Evolutionary conservation across 2,329 filamentous ascomycete species (phyloP), one percentile per base, ranked within the genome.

Genomic region (Aspergillus texensis): DNA sequence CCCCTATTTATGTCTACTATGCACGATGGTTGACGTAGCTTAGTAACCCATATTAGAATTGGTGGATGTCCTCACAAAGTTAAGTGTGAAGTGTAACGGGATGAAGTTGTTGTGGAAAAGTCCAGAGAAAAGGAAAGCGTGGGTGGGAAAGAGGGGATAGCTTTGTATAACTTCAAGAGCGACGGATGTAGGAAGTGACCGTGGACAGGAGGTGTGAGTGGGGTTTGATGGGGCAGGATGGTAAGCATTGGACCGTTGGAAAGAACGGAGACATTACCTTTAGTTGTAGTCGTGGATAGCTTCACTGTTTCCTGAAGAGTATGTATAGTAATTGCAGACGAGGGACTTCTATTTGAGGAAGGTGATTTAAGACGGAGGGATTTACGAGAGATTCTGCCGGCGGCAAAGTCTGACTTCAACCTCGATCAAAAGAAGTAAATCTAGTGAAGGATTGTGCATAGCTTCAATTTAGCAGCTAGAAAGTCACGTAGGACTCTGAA

Each of bases 31-130:
- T 1, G 21, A 21, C 21, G 21, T 21, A 21, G 21, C 21, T 21
- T 21, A 21, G 1, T 26, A 26, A 26, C 1, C 3, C 3, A 26
- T 1, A 26, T 1, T 9, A 19, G 16, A 41, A 41, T 19, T n/a
- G 16, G 36, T 4, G 16, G 16, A 12, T 4, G 0, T 3, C 8
- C n/a, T 19, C 12, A 41, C 12, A 41, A 16, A 36, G 16, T 36
- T 6, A 16, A 16, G 6, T 36, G 34, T 14, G 34, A 4, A 36
- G 12, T 36, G 8, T 36, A 14, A 36, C 30, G 11, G 2, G 10
- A 32, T 1, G 1, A 32, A 0, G 11, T 4, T 32, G 6, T 10
- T 32, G 0, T 0, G 30, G 10, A 11, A 4, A 11, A 1, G 3
- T 10, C 2, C 11, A 32, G 30, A 14, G 0, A 16, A 6, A 36